Conservation (phyloP, 257 asterid genomes). For the Thymus quinquecostatus region DNA sequence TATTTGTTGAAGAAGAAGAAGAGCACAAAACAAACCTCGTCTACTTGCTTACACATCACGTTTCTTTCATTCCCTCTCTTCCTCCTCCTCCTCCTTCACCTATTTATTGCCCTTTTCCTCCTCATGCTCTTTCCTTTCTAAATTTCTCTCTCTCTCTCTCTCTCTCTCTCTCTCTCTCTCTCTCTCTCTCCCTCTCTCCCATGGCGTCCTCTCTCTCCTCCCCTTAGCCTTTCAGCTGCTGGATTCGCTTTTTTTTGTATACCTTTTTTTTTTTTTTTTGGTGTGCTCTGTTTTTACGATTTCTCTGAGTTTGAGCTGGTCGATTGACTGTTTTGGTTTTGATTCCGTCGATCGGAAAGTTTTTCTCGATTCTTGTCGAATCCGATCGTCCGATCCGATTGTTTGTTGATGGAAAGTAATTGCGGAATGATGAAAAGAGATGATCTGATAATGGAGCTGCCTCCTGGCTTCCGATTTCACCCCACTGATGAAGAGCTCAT, state of each 20-base stretch:
- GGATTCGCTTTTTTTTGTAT: not conserved
- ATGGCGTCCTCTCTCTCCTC: conserved; percentile 30
- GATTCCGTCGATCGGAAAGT: not conserved
- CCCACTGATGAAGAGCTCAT: conserved; percentile 89
- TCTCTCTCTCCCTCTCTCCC: conserved; percentile 21
- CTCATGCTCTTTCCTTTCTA: conserved; percentile 32
- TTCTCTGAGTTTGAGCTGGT: conserved; percentile 7
- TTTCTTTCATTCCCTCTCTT: conserved; percentile 37
- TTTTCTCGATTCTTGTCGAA: not conserved
- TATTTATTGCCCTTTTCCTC: conserved; percentile 37
- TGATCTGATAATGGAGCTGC: conserved; percentile 59
- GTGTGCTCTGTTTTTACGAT: not conserved
- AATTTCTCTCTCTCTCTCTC: conserved; percentile 19
- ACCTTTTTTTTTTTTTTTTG: conserved; percentile 21
- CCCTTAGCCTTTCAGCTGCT: conserved; percentile 23
- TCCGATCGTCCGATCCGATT: not conserved
- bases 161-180: conserved; percentile 17
- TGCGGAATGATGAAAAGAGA: conserved; percentile 36
- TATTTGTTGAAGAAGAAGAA: conserved; percentile 41
- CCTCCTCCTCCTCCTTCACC: conserved; percentile 2
- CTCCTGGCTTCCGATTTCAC: conserved; percentile 88
- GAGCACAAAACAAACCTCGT: conserved; percentile 40
- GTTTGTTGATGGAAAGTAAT: conserved; percentile 47
- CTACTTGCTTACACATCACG: conserved; percentile 56
- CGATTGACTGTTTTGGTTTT: not conserved